Evolutionary conservation across 345 rosid species (phyloP).

Genomic region (Arabis hirsuta): DNA sequence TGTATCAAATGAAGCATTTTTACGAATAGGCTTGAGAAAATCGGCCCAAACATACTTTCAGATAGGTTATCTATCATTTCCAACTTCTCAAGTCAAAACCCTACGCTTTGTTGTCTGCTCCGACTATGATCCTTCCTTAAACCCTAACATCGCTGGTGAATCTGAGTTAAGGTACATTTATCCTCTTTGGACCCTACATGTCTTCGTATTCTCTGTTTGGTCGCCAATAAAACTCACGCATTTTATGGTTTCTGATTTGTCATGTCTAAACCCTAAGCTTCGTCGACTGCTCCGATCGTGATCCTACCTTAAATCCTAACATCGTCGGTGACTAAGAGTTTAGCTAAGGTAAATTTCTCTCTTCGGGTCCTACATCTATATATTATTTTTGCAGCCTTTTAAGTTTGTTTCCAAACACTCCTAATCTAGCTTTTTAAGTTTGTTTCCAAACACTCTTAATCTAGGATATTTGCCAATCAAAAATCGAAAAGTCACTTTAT

Average conservation of each 20-base stretch:
- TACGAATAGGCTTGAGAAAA: neutral
- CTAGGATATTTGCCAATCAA: too few species aligned
- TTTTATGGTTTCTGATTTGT: neutral
- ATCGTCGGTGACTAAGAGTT: slow-evolving; percentile 24
- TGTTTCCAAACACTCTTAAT: too few species aligned
- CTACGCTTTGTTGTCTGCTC: slow-evolving; percentile 25
- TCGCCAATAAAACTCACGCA: neutral
- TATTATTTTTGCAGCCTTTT: too few species aligned
- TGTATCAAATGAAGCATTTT: neutral
- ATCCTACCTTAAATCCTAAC: slow-evolving; percentile 31
- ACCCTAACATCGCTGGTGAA: slow-evolving; percentile 38
- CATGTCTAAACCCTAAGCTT: slow-evolving; percentile 34
- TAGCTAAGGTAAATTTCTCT: slow-evolving; percentile 25
- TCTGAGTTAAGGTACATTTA: slow-evolving; percentile 13
- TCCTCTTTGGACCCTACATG: slow-evolving; percentile 1
- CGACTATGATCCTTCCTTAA: slow-evolving; percentile 32
- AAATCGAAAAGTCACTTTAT: too few species aligned
- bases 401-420: too few species aligned
- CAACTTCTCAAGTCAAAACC: slow-evolving; percentile 19
- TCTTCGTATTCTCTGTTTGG: neutral
- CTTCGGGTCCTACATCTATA: neutral
- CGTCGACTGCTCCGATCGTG: slow-evolving; percentile 31
- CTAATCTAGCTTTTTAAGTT: too few species aligned
- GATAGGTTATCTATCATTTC: neutral
- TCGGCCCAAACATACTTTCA: neutral